Evolutionary conservation across 441 rosid species (phyloP).

Genomic region (Bocquillonia castaneifolia): DNA sequence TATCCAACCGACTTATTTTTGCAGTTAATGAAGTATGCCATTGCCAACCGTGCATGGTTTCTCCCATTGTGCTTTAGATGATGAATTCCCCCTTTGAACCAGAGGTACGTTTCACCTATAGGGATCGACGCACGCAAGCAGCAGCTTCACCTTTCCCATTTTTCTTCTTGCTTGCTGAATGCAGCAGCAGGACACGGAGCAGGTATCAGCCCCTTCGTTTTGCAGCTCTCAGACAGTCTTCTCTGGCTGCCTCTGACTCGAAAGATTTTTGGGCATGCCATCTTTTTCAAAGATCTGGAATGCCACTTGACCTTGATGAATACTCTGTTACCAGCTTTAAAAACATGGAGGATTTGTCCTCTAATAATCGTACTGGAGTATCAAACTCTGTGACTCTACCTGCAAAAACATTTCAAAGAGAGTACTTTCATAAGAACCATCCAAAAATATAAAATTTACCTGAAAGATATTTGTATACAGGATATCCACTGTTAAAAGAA

Average conservation of each 20-base stretch:
- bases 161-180: slow-evolving; percentile 19
- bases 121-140: slow-evolving; percentile 9
- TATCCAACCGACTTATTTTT: slow-evolving; percentile 30
- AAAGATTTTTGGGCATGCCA: slow-evolving; percentile 26
- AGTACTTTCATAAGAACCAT: slow-evolving; percentile 6
- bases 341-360: slow-evolving; percentile 95
- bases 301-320: slow-evolving; percentile 91
- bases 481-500: too few relatives aligned
- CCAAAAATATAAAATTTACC: too few relatives aligned
- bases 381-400: slow-evolving; percentile 96
- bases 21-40: slow-evolving; percentile 18
- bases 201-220: slow-evolving; percentile 20
- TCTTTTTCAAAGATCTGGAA: slow-evolving; percentile 60
- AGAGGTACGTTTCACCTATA: slow-evolving; percentile 15
- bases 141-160: slow-evolving; percentile 9
- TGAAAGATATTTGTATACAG: too few relatives aligned
- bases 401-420: slow-evolving; percentile 30
- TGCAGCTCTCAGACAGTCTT: slow-evolving; percentile 14
- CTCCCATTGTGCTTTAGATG: slow-evolving; percentile 20
- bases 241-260: slow-evolving; percentile 17
- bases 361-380: slow-evolving; percentile 69
- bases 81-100: slow-evolving; percentile 20
- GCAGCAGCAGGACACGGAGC: slow-evolving; percentile 20
- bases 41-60: slow-evolving; percentile 13
- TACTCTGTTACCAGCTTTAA: slow-evolving; percentile 87